These are phyloP conservation scores for Periconia digitata DNA, from an alignment of 2,329 filamentous ascomycete species.

Conservation along the genomic window DNA sequence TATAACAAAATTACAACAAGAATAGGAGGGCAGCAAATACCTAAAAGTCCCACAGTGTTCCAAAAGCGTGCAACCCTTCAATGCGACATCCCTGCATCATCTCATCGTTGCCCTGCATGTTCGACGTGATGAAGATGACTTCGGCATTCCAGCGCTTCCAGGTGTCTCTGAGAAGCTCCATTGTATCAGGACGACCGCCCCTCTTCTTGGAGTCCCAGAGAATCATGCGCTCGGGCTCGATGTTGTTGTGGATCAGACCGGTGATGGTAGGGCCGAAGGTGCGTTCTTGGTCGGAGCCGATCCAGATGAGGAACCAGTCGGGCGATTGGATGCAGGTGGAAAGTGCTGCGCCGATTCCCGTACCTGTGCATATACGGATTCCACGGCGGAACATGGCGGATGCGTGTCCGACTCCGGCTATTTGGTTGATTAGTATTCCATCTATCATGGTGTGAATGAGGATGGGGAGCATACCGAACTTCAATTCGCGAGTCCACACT, in stretches of 20 bases:
- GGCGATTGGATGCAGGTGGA: constrained; percentile 39
- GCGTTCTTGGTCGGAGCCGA: constrained; percentile 38
- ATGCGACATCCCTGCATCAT: constrained; percentile 40
- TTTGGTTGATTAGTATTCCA: constrained; percentile 12
- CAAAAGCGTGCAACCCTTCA: constrained; percentile 37
- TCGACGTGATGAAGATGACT: constrained; percentile 41
- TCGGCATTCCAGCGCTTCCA: constrained; percentile 37
- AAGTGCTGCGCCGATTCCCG: constrained; percentile 38
- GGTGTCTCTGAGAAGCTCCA: constrained; percentile 35
- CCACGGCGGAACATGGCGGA: constrained; percentile 41
- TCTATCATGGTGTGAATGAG: not conserved
- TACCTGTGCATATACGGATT: constrained; percentile 40
- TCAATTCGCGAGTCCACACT: constrained; percentile 38
- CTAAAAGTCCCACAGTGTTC: constrained; percentile 39
- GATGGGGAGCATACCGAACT: constrained; percentile 29
- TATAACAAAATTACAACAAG: not conserved
- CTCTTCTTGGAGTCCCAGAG: constrained; percentile 41
- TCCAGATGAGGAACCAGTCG: constrained; percentile 42
- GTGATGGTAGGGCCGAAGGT: constrained; percentile 39
- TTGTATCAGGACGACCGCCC: constrained; percentile 35
- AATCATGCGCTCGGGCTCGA: constrained; percentile 40
- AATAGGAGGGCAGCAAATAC: not conserved
- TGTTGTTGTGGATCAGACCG: constrained; percentile 33
- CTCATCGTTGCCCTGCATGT: constrained; percentile 40
- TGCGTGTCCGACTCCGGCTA: constrained; percentile 38